These are phyloP conservation scores for Globisporangium abappressorium DNA, from an alignment of 352 stramenopile genomes.

Conservation along the genomic window DNA sequence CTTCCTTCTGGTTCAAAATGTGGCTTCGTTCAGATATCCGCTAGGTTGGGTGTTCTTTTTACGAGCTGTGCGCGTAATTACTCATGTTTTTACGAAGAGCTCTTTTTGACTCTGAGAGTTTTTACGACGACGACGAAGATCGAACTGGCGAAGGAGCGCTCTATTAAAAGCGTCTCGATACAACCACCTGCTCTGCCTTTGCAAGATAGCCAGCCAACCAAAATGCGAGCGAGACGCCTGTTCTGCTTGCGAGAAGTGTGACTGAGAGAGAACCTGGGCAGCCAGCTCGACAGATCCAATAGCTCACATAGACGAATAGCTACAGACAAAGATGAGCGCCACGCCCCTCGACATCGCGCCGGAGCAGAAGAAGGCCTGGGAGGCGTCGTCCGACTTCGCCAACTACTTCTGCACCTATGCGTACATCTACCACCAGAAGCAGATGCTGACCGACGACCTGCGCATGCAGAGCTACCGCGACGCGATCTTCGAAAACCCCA, in stretches of 20 bases:
- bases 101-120: neutral
- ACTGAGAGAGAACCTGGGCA: neutral
- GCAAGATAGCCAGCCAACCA: conserved; percentile 4
- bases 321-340: conserved; percentile 11
- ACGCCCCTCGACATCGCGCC: conserved; percentile 52
- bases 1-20: neutral
- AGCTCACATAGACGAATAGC: neutral
- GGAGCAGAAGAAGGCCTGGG: conserved; percentile 82
- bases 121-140: neutral
- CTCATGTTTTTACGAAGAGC: neutral
- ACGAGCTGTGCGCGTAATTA: conserved; percentile 12
- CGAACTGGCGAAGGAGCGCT: neutral
- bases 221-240: conserved; percentile 6
- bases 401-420: conserved; percentile 91
- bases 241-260: neutral
- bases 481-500: conserved; percentile 97
- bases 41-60: neutral
- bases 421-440: conserved; percentile 93
- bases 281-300: neutral
- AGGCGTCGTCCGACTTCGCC: conserved; percentile 84
- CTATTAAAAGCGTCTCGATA: conserved; percentile 4
- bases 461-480: conserved; percentile 99
- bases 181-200: neutral
- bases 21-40: neutral
- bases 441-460: conserved; percentile 99